Evolutionary conservation across 108 stramenopile genomes (phyloP), one percentile per base, ranked within the genome.

Genomic region (Seminavis robusta): DNA sequence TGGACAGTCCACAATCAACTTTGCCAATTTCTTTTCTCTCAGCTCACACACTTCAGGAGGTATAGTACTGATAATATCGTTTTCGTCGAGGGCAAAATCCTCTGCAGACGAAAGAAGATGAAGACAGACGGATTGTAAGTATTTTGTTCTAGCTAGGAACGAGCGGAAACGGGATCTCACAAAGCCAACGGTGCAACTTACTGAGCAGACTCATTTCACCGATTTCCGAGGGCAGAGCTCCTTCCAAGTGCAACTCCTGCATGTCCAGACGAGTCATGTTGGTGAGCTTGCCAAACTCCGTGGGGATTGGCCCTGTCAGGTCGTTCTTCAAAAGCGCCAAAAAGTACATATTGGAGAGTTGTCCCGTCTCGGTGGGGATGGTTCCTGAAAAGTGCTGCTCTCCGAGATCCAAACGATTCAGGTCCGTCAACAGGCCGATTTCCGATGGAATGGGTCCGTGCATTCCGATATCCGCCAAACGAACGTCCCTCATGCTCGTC

Each of bases 381-480:
- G 76, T 71, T 11, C 83, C 83, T 5, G 40, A 41, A 50, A 84
- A 74, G 43, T 72, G 69, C 55, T 78, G 80, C 27, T 69, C 47
- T 34, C 73, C 79, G 25, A 84, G 27, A 23, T 84, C 79, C 24
- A 84, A 34, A 51, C 79, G 79, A 26, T 79, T 54, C 50, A 83
- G 46, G 31, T 77, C 80, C 28, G 79, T 76, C 50, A 79, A 61
- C 4, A 49, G 56, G 47, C 74, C 80, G 49, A 91, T 61, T 19
- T 91, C 90, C 7, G 74, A 69, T 11, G 90, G 90, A 29, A 91
- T 56, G 13, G 51, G 52, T 11, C 90, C 90, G 28, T 62, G 73
- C 17, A 91, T 51, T 52, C 84, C 83, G 26, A 83, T 76, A 17
- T 47, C 29, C 2, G 69, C 56, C 8, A 75, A 3, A 40, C 63